A percentile compares a stretch with the other conserved stretches of the same genome.
These are phyloP conservation scores for Rehmannia glutinosa DNA, from an alignment of 257 asterid genomes.

Conservation along the genomic window DNA sequence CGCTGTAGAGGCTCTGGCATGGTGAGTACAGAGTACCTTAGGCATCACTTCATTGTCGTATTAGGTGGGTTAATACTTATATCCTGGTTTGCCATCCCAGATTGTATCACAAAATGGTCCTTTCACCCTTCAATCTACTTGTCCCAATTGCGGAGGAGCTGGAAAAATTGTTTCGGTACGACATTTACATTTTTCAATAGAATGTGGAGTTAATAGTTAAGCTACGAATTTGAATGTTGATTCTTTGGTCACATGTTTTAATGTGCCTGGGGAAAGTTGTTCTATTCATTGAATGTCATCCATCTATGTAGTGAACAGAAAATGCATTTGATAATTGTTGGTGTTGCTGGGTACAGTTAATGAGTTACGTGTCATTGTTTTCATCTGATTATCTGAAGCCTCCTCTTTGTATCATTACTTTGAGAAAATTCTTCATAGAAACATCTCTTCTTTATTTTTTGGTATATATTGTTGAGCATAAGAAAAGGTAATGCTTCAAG, in stretches of 20 bases:
- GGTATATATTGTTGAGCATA: no score
- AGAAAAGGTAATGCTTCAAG: no score
- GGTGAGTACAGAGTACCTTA: slow-evolving; percentile 49
- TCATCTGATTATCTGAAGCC: no score
- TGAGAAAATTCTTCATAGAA: not conserved
- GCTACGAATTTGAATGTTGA: not conserved
- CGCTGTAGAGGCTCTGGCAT: slow-evolving; percentile 84
- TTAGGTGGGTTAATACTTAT: slow-evolving; percentile 7
- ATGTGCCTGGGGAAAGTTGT: not conserved
- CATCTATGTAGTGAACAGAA: not conserved
- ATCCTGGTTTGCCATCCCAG: slow-evolving; percentile 32
- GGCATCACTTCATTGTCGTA: slow-evolving; percentile 13
- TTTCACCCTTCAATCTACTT: slow-evolving; percentile 48
- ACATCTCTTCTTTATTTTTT: not conserved
- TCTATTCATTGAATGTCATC: not conserved
- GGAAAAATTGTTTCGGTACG: slow-evolving; percentile 83
- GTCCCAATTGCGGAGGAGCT: slow-evolving; percentile 64
- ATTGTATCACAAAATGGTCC: slow-evolving; percentile 49
- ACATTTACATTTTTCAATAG: not conserved
- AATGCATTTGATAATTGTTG: not conserved
- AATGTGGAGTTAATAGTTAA: not conserved
- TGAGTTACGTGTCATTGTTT: not conserved
- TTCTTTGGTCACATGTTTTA: slow-evolving; percentile 4
- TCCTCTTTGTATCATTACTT: not conserved
- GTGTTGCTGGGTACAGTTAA: not conserved